Evolutionary conservation across 179 eudicot genomes (phyloP).

Genomic region (Patellifolia procumbens): DNA sequence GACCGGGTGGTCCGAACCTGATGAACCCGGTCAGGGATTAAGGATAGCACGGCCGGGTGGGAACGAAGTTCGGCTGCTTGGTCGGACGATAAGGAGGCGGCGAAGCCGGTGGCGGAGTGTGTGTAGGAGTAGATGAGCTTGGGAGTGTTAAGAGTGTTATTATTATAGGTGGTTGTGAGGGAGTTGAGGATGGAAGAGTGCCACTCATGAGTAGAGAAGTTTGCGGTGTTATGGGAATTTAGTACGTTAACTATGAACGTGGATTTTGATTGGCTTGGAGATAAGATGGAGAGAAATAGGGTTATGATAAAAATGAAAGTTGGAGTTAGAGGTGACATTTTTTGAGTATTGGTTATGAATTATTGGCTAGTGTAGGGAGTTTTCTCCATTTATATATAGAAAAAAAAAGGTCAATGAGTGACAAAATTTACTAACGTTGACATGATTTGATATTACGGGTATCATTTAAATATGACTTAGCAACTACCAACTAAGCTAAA

Average conservation of each 20-base stretch:
- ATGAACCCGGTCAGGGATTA: slow-evolving; percentile 51
- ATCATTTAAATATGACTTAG: no score
- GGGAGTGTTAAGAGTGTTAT: slow-evolving; percentile 12
- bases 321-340: not conserved
- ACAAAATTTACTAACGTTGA: no score
- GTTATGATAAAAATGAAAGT: not conserved
- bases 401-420: no score
- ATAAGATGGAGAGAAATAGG: slow-evolving; percentile 3
- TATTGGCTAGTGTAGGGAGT: no score
- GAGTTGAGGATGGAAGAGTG: slow-evolving; percentile 59
- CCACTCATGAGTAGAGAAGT: slow-evolving; percentile 49
- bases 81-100: slow-evolving; percentile 55
- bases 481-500: no score
- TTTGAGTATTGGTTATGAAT: no score
- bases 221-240: slow-evolving; percentile 37
- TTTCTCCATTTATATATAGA: no score
- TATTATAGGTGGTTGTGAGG: slow-evolving; percentile 34
- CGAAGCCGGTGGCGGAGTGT: slow-evolving; percentile 63
- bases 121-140: slow-evolving; percentile 64
- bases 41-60: slow-evolving; percentile 49
- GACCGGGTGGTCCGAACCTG: slow-evolving; percentile 75
- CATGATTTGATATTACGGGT: no score
- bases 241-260: slow-evolving; percentile 74
- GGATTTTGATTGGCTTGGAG: slow-evolving; percentile 11
- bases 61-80: slow-evolving; percentile 50